Conservation (phyloP, 164 flowering plant genomes). For the Saururus chinensis region DNA sequence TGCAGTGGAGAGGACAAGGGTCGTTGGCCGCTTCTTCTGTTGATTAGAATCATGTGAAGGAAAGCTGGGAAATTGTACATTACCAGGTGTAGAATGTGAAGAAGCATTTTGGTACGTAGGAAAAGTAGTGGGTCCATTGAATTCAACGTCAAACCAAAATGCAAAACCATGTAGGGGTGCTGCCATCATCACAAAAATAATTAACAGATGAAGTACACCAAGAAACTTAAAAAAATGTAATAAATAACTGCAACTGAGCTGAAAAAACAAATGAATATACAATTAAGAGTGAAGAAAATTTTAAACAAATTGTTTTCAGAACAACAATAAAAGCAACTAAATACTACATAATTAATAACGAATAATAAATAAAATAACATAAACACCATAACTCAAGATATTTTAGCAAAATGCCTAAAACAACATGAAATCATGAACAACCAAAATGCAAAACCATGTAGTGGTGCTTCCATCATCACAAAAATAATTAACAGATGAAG, state of each 20-base stretch:
- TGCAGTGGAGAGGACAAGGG: constrained; percentile 75
- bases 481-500: background rate
- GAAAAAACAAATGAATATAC: background rate
- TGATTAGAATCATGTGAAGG: constrained; percentile 24
- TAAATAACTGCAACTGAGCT: background rate
- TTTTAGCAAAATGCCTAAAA: no score
- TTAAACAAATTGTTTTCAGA: background rate
- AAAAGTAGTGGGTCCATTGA: constrained; percentile 34
- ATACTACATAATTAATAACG: no score
- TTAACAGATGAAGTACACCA: background rate
- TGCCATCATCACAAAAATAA: constrained; percentile 16
- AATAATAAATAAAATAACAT: no score
- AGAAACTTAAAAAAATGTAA: background rate
- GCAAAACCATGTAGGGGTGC: constrained; percentile 97
- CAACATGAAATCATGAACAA: no score
- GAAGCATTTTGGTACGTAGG: constrained; percentile 15
- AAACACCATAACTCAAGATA: no score
- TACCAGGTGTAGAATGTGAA: constrained; percentile 12
- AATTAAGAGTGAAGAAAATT: background rate
- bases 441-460: constrained; percentile 99
- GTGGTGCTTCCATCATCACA: constrained; percentile 50
- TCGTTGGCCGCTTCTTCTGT: constrained; percentile 56
- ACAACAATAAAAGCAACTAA: no score
- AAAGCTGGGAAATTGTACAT: constrained; percentile 15
- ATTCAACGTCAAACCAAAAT: constrained; percentile 98